Evolutionary conservation across 805 yeast species (phyloP).

Genomic region (Wickerhamiella nectarea): DNA sequence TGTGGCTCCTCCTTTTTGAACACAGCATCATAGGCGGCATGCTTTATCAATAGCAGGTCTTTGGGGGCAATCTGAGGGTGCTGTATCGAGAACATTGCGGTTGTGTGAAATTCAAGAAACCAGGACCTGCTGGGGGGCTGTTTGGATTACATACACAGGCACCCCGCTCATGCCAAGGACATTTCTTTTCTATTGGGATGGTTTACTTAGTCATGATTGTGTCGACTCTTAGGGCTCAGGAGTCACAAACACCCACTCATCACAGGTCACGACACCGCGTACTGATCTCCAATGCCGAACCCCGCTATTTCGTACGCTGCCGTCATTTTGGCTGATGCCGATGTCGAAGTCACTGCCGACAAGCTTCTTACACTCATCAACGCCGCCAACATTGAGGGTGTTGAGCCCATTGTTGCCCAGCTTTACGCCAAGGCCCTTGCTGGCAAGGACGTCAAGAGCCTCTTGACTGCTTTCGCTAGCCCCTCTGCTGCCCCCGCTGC

Average conservation of each 20-base stretch:
- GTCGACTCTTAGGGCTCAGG: not conserved
- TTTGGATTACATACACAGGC: too few species aligned
- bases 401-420: slow-evolving; percentile 62
- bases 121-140: not conserved
- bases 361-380: slow-evolving; percentile 62
- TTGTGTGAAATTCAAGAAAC: too few species aligned
- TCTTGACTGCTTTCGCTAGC: slow-evolving; percentile 52
- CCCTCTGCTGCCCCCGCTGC: slow-evolving; percentile 51
- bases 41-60: slow-evolving; percentile 57
- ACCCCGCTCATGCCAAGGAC: too few species aligned
- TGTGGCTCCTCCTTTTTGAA: slow-evolving; percentile 27
- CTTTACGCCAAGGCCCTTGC: slow-evolving; percentile 78
- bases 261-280: not conserved
- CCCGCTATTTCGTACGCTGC: slow-evolving; percentile 47
- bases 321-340: slow-evolving; percentile 94
- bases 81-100: slow-evolving; percentile 20
- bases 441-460: slow-evolving; percentile 72
- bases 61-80: slow-evolving; percentile 33
- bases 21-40: slow-evolving; percentile 58
- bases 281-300: slow-evolving; percentile 15
- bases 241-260: slow-evolving; percentile 7
- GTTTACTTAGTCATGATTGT: not conserved
- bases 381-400: slow-evolving; percentile 62
- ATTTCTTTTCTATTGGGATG: not conserved
- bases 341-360: slow-evolving; percentile 81